These are phyloP conservation scores for Melampsora allii-populina DNA, from an alignment of 1,284 basidiomycete genomes.

Conservation along the genomic window DNA sequence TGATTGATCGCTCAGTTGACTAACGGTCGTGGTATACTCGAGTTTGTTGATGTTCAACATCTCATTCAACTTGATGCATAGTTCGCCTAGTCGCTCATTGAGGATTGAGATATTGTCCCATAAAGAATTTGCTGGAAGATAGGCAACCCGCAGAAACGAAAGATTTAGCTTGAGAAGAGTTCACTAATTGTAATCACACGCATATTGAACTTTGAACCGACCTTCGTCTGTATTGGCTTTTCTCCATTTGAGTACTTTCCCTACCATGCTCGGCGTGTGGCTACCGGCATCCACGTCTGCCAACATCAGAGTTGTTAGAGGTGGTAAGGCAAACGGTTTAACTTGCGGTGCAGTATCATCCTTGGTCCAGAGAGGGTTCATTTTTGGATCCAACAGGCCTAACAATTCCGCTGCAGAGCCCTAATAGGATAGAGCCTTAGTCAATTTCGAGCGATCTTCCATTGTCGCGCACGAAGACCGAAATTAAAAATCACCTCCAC, in stretches of 20 bases:
- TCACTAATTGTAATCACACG: background rate
- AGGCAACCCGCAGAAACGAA: background rate
- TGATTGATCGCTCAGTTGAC: background rate
- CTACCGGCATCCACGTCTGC: conserved; percentile 92
- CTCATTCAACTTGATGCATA: background rate
- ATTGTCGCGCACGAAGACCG: conserved; percentile 10
- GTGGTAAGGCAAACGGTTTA: conserved; percentile 72
- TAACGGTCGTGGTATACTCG: background rate
- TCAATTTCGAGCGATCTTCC: background rate
- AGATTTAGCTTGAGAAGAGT: background rate
- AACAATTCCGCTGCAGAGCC: conserved; percentile 9
- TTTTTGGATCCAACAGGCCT: conserved; percentile 9
- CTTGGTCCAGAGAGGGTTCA: conserved; percentile 19
- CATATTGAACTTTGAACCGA: conserved; percentile 47
- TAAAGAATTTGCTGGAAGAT: background rate
- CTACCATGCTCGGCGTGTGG: conserved; percentile 85
- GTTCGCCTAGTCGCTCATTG: background rate
- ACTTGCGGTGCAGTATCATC: conserved; percentile 51
- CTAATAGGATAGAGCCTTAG: background rate
- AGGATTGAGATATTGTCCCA: background rate
- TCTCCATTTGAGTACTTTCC: conserved; percentile 82
- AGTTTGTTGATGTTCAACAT: background rate
- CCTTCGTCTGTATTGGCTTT: conserved; percentile 63
- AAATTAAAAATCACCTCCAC: background rate
- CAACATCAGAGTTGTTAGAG: conserved; percentile 72